Evolutionary conservation across 2,329 filamentous ascomycete genomes (phyloP).

Genomic region (Alternaria sp.): DNA sequence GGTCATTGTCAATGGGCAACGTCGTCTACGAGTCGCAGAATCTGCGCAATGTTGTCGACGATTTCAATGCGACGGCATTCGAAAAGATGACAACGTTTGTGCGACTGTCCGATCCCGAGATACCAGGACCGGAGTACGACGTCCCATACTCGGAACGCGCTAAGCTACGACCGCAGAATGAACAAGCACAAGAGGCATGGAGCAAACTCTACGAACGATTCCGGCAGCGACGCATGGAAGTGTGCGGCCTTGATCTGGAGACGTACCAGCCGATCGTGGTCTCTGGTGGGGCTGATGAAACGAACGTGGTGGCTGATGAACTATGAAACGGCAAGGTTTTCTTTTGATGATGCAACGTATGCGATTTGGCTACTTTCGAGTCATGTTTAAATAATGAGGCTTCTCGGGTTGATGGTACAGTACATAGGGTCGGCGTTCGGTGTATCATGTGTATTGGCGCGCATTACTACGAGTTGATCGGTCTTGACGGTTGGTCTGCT

Average conservation of each 20-base stretch:
- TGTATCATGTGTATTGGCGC: conserved; percentile 6
- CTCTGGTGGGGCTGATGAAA: conserved; percentile 19
- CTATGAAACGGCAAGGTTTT: conserved; percentile 17
- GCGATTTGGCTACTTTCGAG: conserved; percentile 1
- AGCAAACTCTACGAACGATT: conserved; percentile 60
- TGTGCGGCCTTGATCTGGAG: conserved; percentile 63
- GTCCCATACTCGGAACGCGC: conserved; percentile 55
- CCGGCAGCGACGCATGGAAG: conserved; percentile 60
- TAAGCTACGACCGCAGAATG: conserved; percentile 55
- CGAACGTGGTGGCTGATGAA: conserved; percentile 11
- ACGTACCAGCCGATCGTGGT: conserved; percentile 44
- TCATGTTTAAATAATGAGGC: conserved; percentile 1
- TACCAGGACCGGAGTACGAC: conserved; percentile 62
- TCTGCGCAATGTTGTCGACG: conserved; percentile 39
- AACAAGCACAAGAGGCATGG: conserved; percentile 59
- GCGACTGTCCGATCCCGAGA: conserved; percentile 57
- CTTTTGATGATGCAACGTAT: conserved; percentile 9
- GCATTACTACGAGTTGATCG: conserved; percentile 4
- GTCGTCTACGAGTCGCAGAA: conserved; percentile 49
- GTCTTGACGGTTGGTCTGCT: conserved; percentile 12
- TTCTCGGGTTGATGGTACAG: not conserved
- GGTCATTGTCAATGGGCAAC: conserved; percentile 50
- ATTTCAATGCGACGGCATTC: conserved; percentile 58
- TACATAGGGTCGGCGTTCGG: conserved; percentile 3
- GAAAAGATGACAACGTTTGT: conserved; percentile 57